Base-by-base conservation (phyloP, 163 green algal species). In the Scenedesmus sp. region DNA sequence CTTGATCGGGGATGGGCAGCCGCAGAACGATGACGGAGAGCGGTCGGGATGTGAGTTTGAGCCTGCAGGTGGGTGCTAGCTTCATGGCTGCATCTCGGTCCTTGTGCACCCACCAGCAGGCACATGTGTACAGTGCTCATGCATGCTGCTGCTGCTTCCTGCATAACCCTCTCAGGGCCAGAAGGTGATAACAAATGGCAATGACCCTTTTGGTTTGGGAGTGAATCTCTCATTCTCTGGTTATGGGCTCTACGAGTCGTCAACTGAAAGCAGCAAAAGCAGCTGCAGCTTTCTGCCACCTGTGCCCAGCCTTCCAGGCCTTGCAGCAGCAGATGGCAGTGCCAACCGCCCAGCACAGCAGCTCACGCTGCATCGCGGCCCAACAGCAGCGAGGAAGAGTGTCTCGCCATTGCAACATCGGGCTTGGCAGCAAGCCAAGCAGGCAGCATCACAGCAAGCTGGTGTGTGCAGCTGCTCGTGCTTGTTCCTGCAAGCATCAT, bases 231-330 rank as follows among this genome's bases (percentile, higher is more conserved):
- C 24, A 4, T 42, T 61, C 42, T 85, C 79, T 40, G 79, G 42
- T 3, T 59, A 18, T 37, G 42, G 42, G 3, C 81, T 87, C 2
- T 88, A 88, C 16, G 83, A 88, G 35, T 78, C 53, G 7, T 88
- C 83, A 33, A 33, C 33, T 2, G 83, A 78, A 12, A 80, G 51
- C 59, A 61, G 33, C 40, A 89, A 37, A 61, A 89, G 83, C 83
- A 82, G 83, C 73, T 44, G 73, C 40, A 81, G 83, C 61, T 61
- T 89, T 15, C 42, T 89, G 56, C 83, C 59, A 30, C 83, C 83
- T 44, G 83, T 89, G 10, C 59, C 83, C 16, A 81, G 83, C 59
- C 33, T 89, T 33, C 83, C 83, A 15, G 83, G 83, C 26, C 40
- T 89, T 40, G 40, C 83, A 61, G 61, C 30, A 81, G 24, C 61